Base-by-base conservation (phyloP, 495 filamentous ascomycete genomes). In the Cairneyella variabilis region DNA sequence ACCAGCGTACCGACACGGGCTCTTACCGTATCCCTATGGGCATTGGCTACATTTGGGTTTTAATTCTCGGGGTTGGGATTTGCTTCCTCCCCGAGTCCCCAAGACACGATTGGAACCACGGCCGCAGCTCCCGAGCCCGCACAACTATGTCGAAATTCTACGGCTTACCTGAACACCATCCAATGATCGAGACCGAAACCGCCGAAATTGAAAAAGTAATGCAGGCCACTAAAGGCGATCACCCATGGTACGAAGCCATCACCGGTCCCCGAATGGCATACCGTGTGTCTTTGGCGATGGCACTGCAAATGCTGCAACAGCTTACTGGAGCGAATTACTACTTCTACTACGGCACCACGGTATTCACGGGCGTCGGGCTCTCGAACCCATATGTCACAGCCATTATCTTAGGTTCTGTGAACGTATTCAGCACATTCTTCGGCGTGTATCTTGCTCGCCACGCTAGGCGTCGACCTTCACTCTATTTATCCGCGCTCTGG, bases 1-100 rank as follows among this genome's bases (percentile, higher is more conserved):
- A 80, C 20, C 69, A 69, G 42, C 67, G 66, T 37, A 27, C 54
- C 18, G 67, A 61, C 48, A 82, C 83, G 23, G 79, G 75, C 18
- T 83, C 84, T 14, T 95, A 89, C 84, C 77, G 86, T 41, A 87
- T 95, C 51, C 82, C 88, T 51, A 91, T 88, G 79, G 90, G 85
- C 23, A 72, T 95, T 39, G 82, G 86, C 17, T 89, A 88, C 62
- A 77, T 87, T 55, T 91, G 84, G 79, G 83, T 88, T 22, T 62
- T 88, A 28, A 77, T 91, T 52, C 83, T 95, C 30, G 85, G 81
- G 48, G 58, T 79, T 26, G 88, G 89, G 27, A 84, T 86, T 47
- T 71, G 86, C 17, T 80, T 85, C 67, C 77, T 90, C 21, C 85
- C 85, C 55, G 86, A 89, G 67, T 85, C 83, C 25, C 86, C 86